phyloP scores from a whole-genome alignment of 352 stramenopile species.

The Lagenidium giganteum region DNA sequence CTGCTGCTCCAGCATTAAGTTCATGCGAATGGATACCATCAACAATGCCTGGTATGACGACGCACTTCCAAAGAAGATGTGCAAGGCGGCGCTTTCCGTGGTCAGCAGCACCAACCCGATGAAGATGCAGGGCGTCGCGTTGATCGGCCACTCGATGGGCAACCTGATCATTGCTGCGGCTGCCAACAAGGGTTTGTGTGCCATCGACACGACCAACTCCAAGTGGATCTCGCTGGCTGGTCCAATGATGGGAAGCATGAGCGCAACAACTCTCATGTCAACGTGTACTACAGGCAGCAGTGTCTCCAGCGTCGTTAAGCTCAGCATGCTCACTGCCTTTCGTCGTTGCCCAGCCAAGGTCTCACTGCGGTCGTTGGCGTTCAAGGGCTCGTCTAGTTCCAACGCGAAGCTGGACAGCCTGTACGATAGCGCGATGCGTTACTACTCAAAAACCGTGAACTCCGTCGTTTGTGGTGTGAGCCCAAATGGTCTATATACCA shows the following conservation, averaged over 20 bases:
- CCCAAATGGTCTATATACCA: conserved; percentile 13
- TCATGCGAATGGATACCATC: conserved; percentile 30
- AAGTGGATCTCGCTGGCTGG: conserved; percentile 21
- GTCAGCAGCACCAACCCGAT: conserved; percentile 4
- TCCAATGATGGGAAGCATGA: conserved; percentile 17
- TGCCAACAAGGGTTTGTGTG: conserved; percentile 19
- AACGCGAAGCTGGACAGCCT: conserved; percentile 7
- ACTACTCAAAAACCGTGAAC: conserved; percentile 3
- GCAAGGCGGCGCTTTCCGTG: conserved; percentile 19
- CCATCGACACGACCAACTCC: conserved; percentile 1
- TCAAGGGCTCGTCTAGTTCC: conserved; percentile 5
- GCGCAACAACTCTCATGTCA: conserved; percentile 1
- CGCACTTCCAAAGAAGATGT: conserved; percentile 21
- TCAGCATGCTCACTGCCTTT: not conserved
- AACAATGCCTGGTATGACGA: conserved; percentile 20
- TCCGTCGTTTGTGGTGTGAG: conserved; percentile 25
- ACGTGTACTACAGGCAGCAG: not conserved
- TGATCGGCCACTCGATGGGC: conserved; percentile 37
- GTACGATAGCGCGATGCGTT: conserved; percentile 1
- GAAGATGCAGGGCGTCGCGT: conserved; percentile 18
- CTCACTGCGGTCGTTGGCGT: not conserved
- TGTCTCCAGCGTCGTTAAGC: conserved; percentile 9
- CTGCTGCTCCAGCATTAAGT: conserved; percentile 31
- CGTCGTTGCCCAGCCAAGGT: not conserved
- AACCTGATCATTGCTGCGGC: conserved; percentile 27